Conservation (phyloP, 768 basidiomycete genomes). For the Solioccasus polychromus region DNA sequence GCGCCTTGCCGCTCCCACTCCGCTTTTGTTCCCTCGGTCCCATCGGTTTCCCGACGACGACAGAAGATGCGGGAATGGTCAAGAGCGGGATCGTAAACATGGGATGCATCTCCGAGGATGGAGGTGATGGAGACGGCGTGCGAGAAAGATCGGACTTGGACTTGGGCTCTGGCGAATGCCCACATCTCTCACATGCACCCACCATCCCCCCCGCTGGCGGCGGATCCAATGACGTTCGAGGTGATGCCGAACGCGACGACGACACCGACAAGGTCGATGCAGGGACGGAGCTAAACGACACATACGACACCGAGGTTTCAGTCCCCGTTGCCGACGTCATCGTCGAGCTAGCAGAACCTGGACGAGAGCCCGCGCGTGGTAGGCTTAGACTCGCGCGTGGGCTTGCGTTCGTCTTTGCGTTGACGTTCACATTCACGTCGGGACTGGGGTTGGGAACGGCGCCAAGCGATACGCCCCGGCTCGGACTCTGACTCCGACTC, state of each 20-base stretch:
- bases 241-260: slow-evolving; percentile 18
- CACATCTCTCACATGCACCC: no score
- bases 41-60: no score
- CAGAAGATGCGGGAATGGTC: slow-evolving; percentile 18
- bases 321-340: slow-evolving; percentile 21
- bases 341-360: slow-evolving; percentile 18
- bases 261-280: slow-evolving; percentile 13
- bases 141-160: no score
- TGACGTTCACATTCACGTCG: no score
- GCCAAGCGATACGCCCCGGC: no score
- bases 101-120: slow-evolving; percentile 23
- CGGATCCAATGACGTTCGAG: neutral
- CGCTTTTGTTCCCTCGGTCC: no score
- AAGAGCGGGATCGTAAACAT: slow-evolving; percentile 31
- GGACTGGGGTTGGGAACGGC: no score
- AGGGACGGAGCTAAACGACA: slow-evolving; percentile 20
- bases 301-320: slow-evolving; percentile 20
- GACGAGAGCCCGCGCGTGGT: slow-evolving; percentile 9
- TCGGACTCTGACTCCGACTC: no score
- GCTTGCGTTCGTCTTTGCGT: neutral
- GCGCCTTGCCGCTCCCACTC: no score
- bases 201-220: neutral
- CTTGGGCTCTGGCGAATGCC: no score
- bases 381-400: slow-evolving; percentile 1
- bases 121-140: no score